phyloP scores from a whole-genome alignment of 2,329 filamentous ascomycete species.

The Aspergillus novofumigatus region DNA sequence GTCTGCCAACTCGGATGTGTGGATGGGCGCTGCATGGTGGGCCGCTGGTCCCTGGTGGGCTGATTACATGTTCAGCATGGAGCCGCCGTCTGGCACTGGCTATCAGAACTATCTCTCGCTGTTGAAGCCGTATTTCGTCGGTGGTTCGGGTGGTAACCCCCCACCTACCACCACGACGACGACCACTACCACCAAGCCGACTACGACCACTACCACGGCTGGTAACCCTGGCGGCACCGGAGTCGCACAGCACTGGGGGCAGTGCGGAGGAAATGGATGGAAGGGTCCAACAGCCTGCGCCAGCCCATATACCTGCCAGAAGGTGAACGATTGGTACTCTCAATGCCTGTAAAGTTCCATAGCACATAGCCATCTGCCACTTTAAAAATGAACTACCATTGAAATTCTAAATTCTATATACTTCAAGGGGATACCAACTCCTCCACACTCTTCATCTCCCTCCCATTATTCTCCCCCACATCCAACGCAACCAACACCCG shows the following conservation, averaged over 20 bases:
- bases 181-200: background rate
- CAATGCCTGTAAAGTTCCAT: constrained; percentile 16
- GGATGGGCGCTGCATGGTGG: constrained; percentile 53
- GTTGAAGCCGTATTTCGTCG: constrained; percentile 25
- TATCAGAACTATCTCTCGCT: constrained; percentile 33
- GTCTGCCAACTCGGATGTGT: constrained; percentile 48
- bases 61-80: constrained; percentile 47
- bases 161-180: background rate
- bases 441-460: constrained; percentile 62
- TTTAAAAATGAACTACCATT: too few species aligned
- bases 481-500: constrained; percentile 80
- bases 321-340: constrained; percentile 22
- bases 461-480: constrained; percentile 47
- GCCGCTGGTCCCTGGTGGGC: constrained; percentile 52
- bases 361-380: background rate
- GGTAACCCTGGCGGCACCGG: background rate
- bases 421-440: constrained; percentile 51
- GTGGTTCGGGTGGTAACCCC: background rate
- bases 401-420: too few species aligned
- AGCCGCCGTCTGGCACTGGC: constrained; percentile 44
- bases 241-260: constrained; percentile 20
- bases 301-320: constrained; percentile 20
- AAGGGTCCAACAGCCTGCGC: constrained; percentile 20
- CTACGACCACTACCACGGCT: constrained; percentile 1
- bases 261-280: constrained; percentile 26